Percentiles rank a stretch among this genome's conserved stretches.
These are phyloP conservation scores for Escovopsis weberi DNA, from an alignment of 2,329 filamentous ascomycete species.

Conservation along the genomic window DNA sequence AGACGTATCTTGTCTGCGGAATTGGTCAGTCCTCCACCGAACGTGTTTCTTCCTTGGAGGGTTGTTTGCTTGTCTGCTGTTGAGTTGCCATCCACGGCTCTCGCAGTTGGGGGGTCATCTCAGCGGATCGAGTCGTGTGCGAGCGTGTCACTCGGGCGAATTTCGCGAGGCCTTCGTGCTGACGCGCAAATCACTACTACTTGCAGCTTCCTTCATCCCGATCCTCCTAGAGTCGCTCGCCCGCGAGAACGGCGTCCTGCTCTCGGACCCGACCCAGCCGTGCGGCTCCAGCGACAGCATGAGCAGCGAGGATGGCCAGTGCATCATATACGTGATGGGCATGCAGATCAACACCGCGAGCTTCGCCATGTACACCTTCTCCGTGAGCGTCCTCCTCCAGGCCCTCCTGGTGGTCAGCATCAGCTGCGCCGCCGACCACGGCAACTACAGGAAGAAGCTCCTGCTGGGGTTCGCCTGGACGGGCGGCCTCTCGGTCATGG, in stretches of 20 bases:
- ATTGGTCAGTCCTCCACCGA: slow-evolving; percentile 38
- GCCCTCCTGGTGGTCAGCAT: slow-evolving; percentile 88
- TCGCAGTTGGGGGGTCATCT: neutral
- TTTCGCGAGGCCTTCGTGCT: neutral
- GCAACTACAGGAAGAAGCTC: slow-evolving; percentile 77
- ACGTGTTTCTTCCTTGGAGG: slow-evolving; percentile 3
- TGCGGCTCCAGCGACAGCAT: slow-evolving; percentile 53
- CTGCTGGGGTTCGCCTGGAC: slow-evolving; percentile 72
- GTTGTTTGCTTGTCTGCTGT: neutral
- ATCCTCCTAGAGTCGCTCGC: slow-evolving; percentile 90
- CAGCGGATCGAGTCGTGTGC: no score
- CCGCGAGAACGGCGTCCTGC: slow-evolving; percentile 76
- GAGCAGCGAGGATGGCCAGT: slow-evolving; percentile 45
- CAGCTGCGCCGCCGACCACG: slow-evolving; percentile 90
- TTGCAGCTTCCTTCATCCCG: slow-evolving; percentile 76
- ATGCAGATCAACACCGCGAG: slow-evolving; percentile 86
- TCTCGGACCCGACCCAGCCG: slow-evolving; percentile 60
- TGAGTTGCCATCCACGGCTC: neutral
- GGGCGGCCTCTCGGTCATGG: slow-evolving; percentile 73
- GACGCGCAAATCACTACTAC: neutral
- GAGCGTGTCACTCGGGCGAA: no score
- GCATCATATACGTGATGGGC: slow-evolving; percentile 69
- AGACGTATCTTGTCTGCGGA: slow-evolving; percentile 83
- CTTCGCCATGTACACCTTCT: slow-evolving; percentile 98
- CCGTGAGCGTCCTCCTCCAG: slow-evolving; percentile 77